Percentiles rank a stretch among this genome's conserved stretches.
phyloP scores from a whole-genome alignment of 768 basidiomycete genomes.

The Roridomyces roridus region DNA sequence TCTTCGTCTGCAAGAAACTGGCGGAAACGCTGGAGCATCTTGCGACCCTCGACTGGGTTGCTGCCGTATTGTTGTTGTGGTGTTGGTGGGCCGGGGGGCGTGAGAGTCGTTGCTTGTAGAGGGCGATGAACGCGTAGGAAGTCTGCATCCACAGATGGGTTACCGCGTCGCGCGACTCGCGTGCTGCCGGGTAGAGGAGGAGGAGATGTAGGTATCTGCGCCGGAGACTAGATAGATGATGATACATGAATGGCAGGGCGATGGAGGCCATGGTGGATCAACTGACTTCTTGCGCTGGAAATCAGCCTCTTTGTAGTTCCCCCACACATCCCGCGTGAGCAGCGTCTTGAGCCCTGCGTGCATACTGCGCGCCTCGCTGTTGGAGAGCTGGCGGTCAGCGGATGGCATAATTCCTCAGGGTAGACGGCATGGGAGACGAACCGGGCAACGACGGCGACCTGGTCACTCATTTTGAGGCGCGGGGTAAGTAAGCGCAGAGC shows the following conservation, averaged over 20 bases:
- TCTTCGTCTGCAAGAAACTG: slow-evolving; percentile 91
- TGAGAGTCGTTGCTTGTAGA: slow-evolving; percentile 81
- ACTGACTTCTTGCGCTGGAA: slow-evolving; percentile 86
- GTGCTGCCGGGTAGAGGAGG: slow-evolving; percentile 69
- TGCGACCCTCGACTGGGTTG: slow-evolving; percentile 83
- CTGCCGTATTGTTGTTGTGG: slow-evolving; percentile 48
- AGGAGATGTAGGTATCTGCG: slow-evolving; percentile 73
- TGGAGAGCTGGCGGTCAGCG: slow-evolving; percentile 1
- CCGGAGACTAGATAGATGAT: slow-evolving; percentile 69
- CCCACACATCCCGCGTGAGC: slow-evolving; percentile 78
- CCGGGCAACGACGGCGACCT: slow-evolving; percentile 51
- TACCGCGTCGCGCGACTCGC: slow-evolving; percentile 80
- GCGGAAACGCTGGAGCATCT: slow-evolving; percentile 85
- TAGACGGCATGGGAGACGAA: slow-evolving; percentile 31
- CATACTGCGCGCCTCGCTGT: slow-evolving; percentile 80
- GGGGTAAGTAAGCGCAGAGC: too few species aligned
- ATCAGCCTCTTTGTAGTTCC: slow-evolving; percentile 74
- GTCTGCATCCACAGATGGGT: slow-evolving; percentile 94
- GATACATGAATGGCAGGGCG: slow-evolving; percentile 21
- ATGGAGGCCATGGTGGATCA: neutral
- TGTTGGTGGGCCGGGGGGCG: slow-evolving; percentile 46
- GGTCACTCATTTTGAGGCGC: slow-evolving; percentile 47
- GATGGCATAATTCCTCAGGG: slow-evolving; percentile 4
- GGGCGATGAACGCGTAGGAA: slow-evolving; percentile 82
- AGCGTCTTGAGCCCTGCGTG: slow-evolving; percentile 78